Base-by-base conservation (phyloP, 495 filamentous ascomycete species). In the Neurospora sp. region DNA sequence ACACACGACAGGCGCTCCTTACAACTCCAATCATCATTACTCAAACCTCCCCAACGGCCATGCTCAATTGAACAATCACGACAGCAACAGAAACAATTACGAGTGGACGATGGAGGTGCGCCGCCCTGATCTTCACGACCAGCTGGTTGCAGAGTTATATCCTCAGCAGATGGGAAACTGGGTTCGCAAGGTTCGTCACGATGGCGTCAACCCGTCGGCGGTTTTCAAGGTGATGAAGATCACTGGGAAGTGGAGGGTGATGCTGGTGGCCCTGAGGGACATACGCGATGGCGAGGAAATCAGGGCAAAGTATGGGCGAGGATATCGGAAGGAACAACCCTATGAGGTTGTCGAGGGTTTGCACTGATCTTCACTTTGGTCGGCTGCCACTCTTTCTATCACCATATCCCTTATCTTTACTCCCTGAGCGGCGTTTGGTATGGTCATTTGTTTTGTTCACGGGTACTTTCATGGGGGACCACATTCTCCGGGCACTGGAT, bases 151-250 rank as follows among this genome's bases (percentile, higher is more conserved):
- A 9, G 78, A 81, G 39, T 77, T 81, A 20, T 78, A 75, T 18
- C 73, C 78, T 6, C 69, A 69, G 38, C 68, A 69, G 27, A 74
- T 72, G 70, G 79, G 79, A 39, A 81, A 81, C 69, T 81, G 79
- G 79, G 78, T 79, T 10, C 76, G 79, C n/a, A 76, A 76, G 38
- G 79, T 81, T 71, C 71, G 35, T 18, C 79, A 81, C 42, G 53
- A 65, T 31, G 74, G 68, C 68, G 42, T 44, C 3, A 31, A 71
- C 8, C 79, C 79, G 20, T 74, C 74, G 10, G 74, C 76, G 20
- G 70, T 40, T 45, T 77, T 78, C 41, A 68, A 42, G 40, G 9
- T 74, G 4, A 71, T 78, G 71, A 79, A 78, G 70, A 74, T 79
- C 14, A 71, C 73, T 9, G 78, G 79, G 3, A 70, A 72, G 12